Evolutionary conservation across 805 yeast species (phyloP), one percentile per base, ranked within the genome.

Genomic region (Zygoascus biomembranicola): DNA sequence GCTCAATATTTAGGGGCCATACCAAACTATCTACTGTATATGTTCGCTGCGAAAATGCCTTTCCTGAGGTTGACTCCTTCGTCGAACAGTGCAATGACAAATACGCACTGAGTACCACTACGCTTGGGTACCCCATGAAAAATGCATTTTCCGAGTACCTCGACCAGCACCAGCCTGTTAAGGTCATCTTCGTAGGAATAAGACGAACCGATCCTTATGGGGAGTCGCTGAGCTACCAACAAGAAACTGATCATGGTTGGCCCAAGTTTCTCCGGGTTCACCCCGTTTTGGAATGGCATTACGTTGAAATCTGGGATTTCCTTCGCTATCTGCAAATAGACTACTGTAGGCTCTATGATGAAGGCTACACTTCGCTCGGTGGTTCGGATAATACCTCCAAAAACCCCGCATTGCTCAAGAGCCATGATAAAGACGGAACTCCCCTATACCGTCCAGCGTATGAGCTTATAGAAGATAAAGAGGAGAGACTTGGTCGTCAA

Each of bases 291-390:
- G 87, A 87, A 53, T 94, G 98, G 98, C 79, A 78, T 43, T 85
- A 87, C 60, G 77, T 78, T 19, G 87, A 90, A 54, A 76, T 94
- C 2, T 94, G 99, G 99, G 66, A 61, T 44, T 90, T 92, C 63
- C 68, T 92, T 49, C 69, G 81, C 19, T 77, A 71, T 20, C 71
- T 80, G 19, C 64, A 75, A n/a, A 75, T 84, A 43, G 76, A 76
- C 2, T 90, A 92, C 66, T 92, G 98, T 66, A 61, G 65, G 1
- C 70, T 94, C 53, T 94, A 94, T 63, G 95, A 86, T 59, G 53
- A 60, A 39, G 99, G 99, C 0, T 94, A 85, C 63, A 90, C 99
- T 0, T 87, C 96, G 0, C 69, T 94, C 18, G 99, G 99, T 2
- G 94, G 96, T 0, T 71, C 81, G 1, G 70, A 77, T 52, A 78